Evolutionary conservation across 129 eudicot species (phyloP).

Genomic region (Pulicaria dysenterica): DNA sequence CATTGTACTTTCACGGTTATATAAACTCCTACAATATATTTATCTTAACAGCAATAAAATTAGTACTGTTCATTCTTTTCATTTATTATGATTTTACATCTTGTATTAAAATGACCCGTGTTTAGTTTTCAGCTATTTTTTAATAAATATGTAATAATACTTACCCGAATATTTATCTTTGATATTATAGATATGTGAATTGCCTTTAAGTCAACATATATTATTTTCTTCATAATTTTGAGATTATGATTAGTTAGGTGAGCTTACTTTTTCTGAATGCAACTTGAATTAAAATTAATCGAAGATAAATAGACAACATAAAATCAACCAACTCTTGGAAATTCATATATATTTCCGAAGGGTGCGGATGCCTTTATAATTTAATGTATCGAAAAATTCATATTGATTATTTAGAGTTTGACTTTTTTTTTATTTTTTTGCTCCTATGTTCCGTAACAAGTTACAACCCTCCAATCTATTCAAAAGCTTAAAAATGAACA

Average conservation of each 20-base stretch:
- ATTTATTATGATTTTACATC: too few relatives aligned
- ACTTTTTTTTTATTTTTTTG: slow-evolving; percentile 4
- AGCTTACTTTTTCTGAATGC: slow-evolving; percentile 10
- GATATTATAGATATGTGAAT: background rate
- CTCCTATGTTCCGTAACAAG: background rate
- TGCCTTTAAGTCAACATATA: slow-evolving; percentile 3
- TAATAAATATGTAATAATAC: too few relatives aligned
- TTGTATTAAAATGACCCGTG: too few relatives aligned
- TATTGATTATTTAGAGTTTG: background rate
- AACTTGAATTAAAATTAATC: slow-evolving; percentile 3
- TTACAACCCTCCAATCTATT: background rate
- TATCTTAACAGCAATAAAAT: too few relatives aligned
- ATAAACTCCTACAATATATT: too few relatives aligned
- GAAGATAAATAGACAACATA: background rate
- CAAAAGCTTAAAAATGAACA: background rate
- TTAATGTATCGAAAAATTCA: background rate
- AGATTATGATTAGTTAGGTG: background rate
- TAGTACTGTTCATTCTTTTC: too few relatives aligned
- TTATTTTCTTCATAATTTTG: background rate
- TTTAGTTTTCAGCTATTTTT: too few relatives aligned
- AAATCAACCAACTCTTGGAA: background rate
- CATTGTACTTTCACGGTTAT: too few relatives aligned
- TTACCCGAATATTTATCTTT: background rate
- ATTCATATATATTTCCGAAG: background rate
- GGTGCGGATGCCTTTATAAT: background rate